Evolutionary conservation across 116 monocot species (phyloP).

Genomic region (Papilionanthe hybrid): DNA sequence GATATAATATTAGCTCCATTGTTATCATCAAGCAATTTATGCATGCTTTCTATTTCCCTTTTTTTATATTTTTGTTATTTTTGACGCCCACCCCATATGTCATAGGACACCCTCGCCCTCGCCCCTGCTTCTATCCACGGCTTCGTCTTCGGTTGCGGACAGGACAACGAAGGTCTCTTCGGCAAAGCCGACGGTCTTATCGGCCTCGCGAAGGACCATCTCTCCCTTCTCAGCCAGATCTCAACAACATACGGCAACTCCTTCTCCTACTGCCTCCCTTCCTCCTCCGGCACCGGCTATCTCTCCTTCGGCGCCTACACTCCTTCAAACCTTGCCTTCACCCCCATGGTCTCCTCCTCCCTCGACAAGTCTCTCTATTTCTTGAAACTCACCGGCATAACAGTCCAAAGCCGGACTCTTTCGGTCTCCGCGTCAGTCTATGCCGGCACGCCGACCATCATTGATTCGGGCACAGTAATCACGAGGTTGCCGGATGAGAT

Average conservation of each 20-base stretch:
- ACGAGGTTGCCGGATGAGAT: conserved; percentile 55
- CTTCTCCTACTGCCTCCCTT: conserved; percentile 90
- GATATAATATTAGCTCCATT: too few relatives aligned
- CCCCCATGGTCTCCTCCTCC: conserved; percentile 43
- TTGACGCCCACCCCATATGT: too few relatives aligned
- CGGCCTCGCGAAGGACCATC: conserved; percentile 62
- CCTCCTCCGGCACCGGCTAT: conserved; percentile 42
- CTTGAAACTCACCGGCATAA: conserved; percentile 40
- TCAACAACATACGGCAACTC: conserved; percentile 28
- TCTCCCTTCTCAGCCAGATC: conserved; percentile 67
- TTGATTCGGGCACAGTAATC: conserved; percentile 93
- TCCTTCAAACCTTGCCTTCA: conserved; percentile 30
- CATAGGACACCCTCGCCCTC: conserved; percentile 42
- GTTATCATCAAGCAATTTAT: too few relatives aligned
- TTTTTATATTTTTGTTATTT: too few relatives aligned
- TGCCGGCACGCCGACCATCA: conserved; percentile 48
- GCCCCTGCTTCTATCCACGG: conserved; percentile 11
- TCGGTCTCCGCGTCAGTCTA: conserved; percentile 34
- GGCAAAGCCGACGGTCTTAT: conserved; percentile 68
- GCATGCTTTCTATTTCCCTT: too few relatives aligned
- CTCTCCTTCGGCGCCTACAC: conserved; percentile 49
- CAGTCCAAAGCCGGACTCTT: conserved; percentile 28
- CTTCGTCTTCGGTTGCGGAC: conserved; percentile 80
- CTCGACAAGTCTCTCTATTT: conserved; percentile 65
- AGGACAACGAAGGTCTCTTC: conserved; percentile 89